Conservation (phyloP, 768 basidiomycete species). For the Xerocomus spinulosus region DNA sequence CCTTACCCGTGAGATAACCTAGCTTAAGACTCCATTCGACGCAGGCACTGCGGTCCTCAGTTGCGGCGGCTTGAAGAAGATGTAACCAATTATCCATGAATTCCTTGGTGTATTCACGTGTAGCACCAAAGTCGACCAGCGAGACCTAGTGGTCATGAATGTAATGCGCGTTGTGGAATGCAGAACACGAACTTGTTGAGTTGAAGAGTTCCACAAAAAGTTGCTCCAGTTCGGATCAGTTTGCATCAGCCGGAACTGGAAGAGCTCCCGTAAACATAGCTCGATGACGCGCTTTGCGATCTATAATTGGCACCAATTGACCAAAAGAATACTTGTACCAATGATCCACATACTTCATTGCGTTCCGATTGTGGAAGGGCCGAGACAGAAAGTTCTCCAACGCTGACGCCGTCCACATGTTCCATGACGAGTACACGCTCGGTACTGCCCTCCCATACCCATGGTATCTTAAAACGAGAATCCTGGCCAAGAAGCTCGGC, state of each 20-base stretch:
- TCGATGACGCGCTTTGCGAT: slow-evolving; percentile 80
- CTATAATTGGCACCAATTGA: slow-evolving; percentile 36
- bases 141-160: slow-evolving; percentile 49
- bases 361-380: slow-evolving; percentile 60
- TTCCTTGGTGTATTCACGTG: slow-evolving; percentile 73
- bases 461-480: slow-evolving; percentile 74
- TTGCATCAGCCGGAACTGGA: slow-evolving; percentile 91
- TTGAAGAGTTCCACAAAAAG: slow-evolving; percentile 79
- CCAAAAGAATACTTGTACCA: not conserved
- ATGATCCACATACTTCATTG: slow-evolving; percentile 55
- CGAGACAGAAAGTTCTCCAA: slow-evolving; percentile 59
- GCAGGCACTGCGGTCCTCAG: slow-evolving; percentile 63
- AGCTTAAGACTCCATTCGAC: slow-evolving; percentile 70
- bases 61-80: slow-evolving; percentile 77
- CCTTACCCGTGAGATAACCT: slow-evolving; percentile 87
- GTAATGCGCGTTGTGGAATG: not conserved
- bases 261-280: slow-evolving; percentile 86
- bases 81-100: slow-evolving; percentile 88
- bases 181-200: slow-evolving; percentile 48
- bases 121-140: slow-evolving; percentile 95
- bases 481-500: slow-evolving; percentile 50
- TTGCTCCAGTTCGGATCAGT: slow-evolving; percentile 99
- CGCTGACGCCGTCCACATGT: slow-evolving; percentile 69
- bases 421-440: slow-evolving; percentile 88
- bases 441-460: slow-evolving; percentile 81